Evolutionary conservation across 768 basidiomycete species (phyloP).

Genomic region (Leucogyrophana mollusca): DNA sequence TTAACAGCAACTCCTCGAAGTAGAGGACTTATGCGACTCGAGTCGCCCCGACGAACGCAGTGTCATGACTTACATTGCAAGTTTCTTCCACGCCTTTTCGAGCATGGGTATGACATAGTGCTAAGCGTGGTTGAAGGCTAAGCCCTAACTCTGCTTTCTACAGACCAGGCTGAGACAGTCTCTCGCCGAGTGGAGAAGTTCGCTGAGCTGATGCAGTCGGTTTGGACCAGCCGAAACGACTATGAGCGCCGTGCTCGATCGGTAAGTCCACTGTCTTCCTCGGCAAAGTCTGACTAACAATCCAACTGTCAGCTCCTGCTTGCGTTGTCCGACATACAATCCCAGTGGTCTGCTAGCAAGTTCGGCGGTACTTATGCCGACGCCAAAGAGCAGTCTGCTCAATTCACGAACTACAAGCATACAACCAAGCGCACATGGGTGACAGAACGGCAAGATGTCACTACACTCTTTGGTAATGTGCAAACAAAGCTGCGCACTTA

Average conservation of each 20-base stretch:
- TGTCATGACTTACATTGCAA: slow-evolving; percentile 98
- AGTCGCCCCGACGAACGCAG: slow-evolving; percentile 91
- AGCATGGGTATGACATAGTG: slow-evolving; percentile 72
- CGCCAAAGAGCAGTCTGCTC: slow-evolving; percentile 72
- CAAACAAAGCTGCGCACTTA: slow-evolving; percentile 94
- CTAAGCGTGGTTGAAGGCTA: not conserved
- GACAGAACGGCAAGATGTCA: slow-evolving; percentile 83
- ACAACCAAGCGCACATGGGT: slow-evolving; percentile 87
- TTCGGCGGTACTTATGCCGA: slow-evolving; percentile 79
- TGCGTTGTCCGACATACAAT: slow-evolving; percentile 64
- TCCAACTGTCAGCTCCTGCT: slow-evolving; percentile 51
- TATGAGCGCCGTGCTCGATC: slow-evolving; percentile 84
- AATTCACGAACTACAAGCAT: slow-evolving; percentile 80
- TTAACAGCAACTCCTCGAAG: slow-evolving; percentile 87
- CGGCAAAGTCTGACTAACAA: slow-evolving; percentile 2
- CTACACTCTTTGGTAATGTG: slow-evolving; percentile 87
- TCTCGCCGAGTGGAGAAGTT: slow-evolving; percentile 94
- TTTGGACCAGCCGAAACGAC: slow-evolving; percentile 86
- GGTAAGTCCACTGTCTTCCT: slow-evolving; percentile 37
- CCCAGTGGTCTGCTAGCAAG: slow-evolving; percentile 62
- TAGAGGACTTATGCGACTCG: slow-evolving; percentile 89
- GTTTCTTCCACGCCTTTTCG: slow-evolving; percentile 97
- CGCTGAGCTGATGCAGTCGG: slow-evolving; percentile 91
- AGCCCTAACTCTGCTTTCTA: not conserved
- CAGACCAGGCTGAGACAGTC: slow-evolving; percentile 94